These are phyloP conservation scores for Glarea lozoyensis DNA, from an alignment of 495 filamentous ascomycete genomes.

Conservation along the genomic window DNA sequence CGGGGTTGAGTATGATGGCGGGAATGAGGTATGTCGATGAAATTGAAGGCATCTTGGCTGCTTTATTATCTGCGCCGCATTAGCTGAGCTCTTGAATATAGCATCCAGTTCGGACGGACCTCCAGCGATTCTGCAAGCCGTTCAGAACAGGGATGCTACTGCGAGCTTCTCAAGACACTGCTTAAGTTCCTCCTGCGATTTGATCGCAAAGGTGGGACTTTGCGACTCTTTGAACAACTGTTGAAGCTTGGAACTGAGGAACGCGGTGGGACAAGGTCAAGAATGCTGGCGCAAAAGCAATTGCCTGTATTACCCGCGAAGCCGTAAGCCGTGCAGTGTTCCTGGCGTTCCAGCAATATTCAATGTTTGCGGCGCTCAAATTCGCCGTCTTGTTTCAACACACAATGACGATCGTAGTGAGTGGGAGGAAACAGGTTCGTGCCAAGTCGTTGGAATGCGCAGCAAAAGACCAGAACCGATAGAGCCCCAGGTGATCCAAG, in stretches of 20 bases:
- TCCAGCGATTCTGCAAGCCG: neutral
- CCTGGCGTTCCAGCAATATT: neutral
- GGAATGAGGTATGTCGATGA: constrained; percentile 29
- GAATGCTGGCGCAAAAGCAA: too few relatives aligned
- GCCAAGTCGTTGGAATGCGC: constrained; percentile 1
- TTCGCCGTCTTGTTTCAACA: constrained; percentile 5
- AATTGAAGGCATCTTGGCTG: constrained; percentile 18
- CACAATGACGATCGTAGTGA: constrained; percentile 8
- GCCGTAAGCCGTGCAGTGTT: neutral
- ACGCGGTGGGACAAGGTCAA: too few relatives aligned
- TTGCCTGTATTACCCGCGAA: too few relatives aligned
- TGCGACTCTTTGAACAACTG: too few relatives aligned
- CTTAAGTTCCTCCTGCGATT: too few relatives aligned
- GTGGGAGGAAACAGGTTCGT: neutral
- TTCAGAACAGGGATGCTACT: too few relatives aligned
- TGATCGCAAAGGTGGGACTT: too few relatives aligned
- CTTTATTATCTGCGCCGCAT: neutral
- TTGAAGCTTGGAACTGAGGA: too few relatives aligned
- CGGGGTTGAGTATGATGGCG: constrained; percentile 33
- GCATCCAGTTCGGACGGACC: neutral
- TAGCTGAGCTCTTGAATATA: neutral
- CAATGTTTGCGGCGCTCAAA: neutral
- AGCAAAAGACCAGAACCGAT: neutral
- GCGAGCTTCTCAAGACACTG: too few relatives aligned
- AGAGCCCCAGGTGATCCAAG: neutral